These are phyloP conservation scores for Coprinellus micaceus DNA, from an alignment of 768 basidiomycete genomes.

Conservation along the genomic window DNA sequence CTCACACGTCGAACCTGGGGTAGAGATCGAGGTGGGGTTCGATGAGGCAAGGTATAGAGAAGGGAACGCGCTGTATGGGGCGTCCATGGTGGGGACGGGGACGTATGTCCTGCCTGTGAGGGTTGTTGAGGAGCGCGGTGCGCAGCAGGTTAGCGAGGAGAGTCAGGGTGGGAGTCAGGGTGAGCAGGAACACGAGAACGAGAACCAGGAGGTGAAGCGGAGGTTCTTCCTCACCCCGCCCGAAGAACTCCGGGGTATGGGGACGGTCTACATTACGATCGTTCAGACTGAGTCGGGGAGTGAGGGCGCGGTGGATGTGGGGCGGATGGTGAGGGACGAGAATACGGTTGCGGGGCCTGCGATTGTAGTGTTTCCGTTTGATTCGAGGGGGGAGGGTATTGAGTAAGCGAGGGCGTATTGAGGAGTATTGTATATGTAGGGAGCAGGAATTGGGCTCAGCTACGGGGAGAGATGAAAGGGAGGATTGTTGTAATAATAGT, in stretches of 20 bases:
- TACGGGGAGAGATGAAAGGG: no score
- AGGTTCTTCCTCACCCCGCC: neutral
- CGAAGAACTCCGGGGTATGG: slow-evolving; percentile 29
- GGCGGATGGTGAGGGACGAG: slow-evolving; percentile 35
- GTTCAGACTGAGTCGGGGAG: slow-evolving; percentile 23
- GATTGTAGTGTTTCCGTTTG: slow-evolving; percentile 39
- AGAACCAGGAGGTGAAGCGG: no score
- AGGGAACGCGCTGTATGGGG: slow-evolving; percentile 33
- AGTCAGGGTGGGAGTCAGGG: neutral
- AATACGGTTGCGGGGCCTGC: slow-evolving; percentile 56
- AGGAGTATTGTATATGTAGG: no score
- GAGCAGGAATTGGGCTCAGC: no score
- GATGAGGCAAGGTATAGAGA: slow-evolving; percentile 12
- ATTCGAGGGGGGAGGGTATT: slow-evolving; percentile 14
- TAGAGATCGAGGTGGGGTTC: slow-evolving; percentile 15
- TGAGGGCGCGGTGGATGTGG: slow-evolving; percentile 21
- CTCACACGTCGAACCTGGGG: slow-evolving; percentile 19
- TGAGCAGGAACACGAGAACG: neutral
- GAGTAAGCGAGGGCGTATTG: no score
- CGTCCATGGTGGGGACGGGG: slow-evolving; percentile 34
- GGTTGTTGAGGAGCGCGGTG: neutral
- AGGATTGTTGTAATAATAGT: no score
- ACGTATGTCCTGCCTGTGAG: slow-evolving; percentile 3
- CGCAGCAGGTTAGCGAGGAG: neutral
- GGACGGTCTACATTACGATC: slow-evolving; percentile 51